Conservation (phyloP, 148 eudicot genomes). For the Chenopodium berlandieri region DNA sequence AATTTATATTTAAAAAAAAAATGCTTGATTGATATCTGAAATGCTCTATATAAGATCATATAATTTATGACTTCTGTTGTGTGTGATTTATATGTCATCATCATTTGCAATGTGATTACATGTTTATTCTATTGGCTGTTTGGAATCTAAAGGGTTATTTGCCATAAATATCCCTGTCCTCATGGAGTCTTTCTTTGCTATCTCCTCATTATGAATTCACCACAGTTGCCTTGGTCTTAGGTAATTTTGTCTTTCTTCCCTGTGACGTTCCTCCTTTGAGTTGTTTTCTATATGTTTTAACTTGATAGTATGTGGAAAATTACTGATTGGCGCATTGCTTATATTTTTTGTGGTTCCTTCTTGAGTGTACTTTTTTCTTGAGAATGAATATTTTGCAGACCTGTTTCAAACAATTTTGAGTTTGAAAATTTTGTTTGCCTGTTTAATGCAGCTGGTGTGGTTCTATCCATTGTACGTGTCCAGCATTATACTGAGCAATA, state of each 20-base stretch:
- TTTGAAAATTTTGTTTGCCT: slow-evolving; percentile 9
- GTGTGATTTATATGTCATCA: neutral
- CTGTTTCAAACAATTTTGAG: neutral
- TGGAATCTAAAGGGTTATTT: neutral
- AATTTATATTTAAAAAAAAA: neutral
- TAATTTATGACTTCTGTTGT: neutral
- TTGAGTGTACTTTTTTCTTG: neutral
- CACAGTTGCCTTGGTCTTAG: neutral
- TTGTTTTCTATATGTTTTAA: neutral
- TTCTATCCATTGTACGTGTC: slow-evolving; percentile 83
- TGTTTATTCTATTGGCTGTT: neutral
- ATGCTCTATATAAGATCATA: neutral
- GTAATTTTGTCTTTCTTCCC: neutral
- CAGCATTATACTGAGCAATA: slow-evolving; percentile 83
- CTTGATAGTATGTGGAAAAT: neutral
- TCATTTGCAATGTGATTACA: neutral
- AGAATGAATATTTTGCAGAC: neutral
- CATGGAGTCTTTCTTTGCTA: neutral
- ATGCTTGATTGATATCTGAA: neutral
- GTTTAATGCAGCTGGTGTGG: slow-evolving; percentile 71
- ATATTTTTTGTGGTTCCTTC: neutral
- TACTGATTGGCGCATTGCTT: neutral
- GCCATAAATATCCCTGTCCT: neutral
- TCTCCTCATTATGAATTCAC: neutral
- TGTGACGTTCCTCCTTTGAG: neutral